Percentiles rank a stretch among this genome's conserved stretches.
phyloP scores from a whole-genome alignment of 2,329 filamentous ascomycete genomes.

The Paraconiothyrium brasiliense region DNA sequence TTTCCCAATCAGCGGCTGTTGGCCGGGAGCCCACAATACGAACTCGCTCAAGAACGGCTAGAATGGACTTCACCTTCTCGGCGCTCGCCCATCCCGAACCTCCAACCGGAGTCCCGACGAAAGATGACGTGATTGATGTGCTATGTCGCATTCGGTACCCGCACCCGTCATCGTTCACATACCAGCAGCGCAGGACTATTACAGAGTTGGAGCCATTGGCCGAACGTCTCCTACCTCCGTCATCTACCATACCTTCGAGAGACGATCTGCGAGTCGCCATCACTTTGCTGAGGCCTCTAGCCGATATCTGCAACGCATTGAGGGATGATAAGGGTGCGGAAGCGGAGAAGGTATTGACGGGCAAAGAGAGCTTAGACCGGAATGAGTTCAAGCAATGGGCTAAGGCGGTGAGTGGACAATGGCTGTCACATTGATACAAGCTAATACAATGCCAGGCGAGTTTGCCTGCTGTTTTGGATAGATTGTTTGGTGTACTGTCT shows the following conservation, averaged over 20 bases:
- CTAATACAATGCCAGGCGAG: constrained; percentile 4
- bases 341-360: constrained; percentile 10
- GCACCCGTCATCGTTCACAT: neutral
- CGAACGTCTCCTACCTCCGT: constrained; percentile 7
- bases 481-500: constrained; percentile 7
- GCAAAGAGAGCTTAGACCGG: constrained; percentile 5
- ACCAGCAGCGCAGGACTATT: constrained; percentile 2
- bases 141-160: constrained; percentile 14
- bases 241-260: neutral
- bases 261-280: constrained; percentile 3
- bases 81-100: neutral
- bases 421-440: neutral
- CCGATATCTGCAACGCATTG: constrained; percentile 10
- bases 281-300: neutral
- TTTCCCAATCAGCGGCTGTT: constrained; percentile 4
- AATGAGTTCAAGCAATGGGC: constrained; percentile 13
- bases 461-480: constrained; percentile 5
- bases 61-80: constrained; percentile 6
- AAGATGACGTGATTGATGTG: constrained; percentile 14
- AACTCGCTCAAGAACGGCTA: neutral
- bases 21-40: constrained; percentile 5
- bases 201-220: constrained; percentile 4
- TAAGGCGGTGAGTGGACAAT: constrained; percentile 5
- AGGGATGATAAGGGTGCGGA: constrained; percentile 8
- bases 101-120: constrained; percentile 7